Conservation (phyloP, 2,329 filamentous ascomycete genomes). For the Leptographium wingfieldii region DNA sequence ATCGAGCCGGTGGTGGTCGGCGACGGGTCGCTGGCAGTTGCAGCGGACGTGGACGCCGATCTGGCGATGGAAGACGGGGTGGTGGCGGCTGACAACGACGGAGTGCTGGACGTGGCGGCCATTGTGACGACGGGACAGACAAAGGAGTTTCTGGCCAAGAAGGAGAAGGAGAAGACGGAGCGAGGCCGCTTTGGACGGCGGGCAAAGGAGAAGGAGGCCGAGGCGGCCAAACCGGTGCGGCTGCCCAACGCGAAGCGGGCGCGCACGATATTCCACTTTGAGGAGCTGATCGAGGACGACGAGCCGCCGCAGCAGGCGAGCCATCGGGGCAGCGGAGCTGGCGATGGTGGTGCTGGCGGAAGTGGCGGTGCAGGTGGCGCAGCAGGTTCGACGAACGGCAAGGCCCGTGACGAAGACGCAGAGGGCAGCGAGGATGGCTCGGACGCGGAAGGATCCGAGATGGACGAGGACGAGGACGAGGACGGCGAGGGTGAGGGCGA, state of each 20-base stretch:
- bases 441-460: slow-evolving; percentile 9
- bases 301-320: slow-evolving; percentile 19
- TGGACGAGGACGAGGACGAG: slow-evolving; percentile 11
- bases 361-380: not conserved
- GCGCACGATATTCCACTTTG: slow-evolving; percentile 59
- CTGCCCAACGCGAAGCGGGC: slow-evolving; percentile 62
- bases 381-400: slow-evolving; percentile 1
- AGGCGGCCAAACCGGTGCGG: slow-evolving; percentile 42
- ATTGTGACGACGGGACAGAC: slow-evolving; percentile 75
- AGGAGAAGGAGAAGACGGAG: slow-evolving; percentile 66
- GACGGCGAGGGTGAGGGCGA: slow-evolving; percentile 3
- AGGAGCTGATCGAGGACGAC: slow-evolving; percentile 50
- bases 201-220: slow-evolving; percentile 45
- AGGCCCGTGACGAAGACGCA: slow-evolving; percentile 5
- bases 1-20: slow-evolving; percentile 8
- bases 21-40: slow-evolving; percentile 17
- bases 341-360: not conserved
- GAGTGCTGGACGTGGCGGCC: slow-evolving; percentile 71
- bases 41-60: slow-evolving; percentile 19
- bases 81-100: slow-evolving; percentile 39
- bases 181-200: slow-evolving; percentile 49
- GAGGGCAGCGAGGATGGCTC: slow-evolving; percentile 10
- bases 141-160: slow-evolving; percentile 69
- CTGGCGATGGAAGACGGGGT: slow-evolving; percentile 25
- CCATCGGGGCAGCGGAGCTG: not conserved